phyloP scores from a whole-genome alignment of 345 rosid species.

The Reutealis trisperma region DNA sequence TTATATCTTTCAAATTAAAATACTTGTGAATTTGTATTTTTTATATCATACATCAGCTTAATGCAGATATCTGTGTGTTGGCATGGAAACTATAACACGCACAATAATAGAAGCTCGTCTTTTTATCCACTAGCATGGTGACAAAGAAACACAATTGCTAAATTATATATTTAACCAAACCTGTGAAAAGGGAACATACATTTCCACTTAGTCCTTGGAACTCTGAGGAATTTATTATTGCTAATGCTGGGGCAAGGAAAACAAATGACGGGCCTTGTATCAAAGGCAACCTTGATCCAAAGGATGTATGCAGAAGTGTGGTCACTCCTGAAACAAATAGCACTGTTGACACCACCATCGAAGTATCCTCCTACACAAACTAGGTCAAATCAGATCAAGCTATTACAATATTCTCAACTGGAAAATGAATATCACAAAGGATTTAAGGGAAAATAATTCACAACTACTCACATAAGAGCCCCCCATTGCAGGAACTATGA shows the following conservation, averaged over 20 bases:
- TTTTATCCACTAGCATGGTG: neutral
- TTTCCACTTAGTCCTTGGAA: slow-evolving; percentile 89
- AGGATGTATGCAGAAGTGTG: slow-evolving; percentile 77
- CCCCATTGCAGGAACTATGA: slow-evolving; percentile 99
- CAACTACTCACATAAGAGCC: slow-evolving; percentile 74
- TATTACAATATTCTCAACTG: slow-evolving; percentile 10
- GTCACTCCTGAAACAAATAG: slow-evolving; percentile 88
- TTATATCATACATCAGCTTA: neutral
- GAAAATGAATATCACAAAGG: neutral
- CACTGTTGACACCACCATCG: slow-evolving; percentile 83
- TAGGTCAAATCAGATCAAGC: slow-evolving; percentile 41
- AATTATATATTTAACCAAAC: neutral
- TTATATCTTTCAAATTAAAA: neutral
- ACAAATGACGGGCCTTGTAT: slow-evolving; percentile 95
- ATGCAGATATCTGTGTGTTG: neutral
- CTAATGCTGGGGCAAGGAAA: slow-evolving; percentile 87
- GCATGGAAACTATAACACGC: neutral
- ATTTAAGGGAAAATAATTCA: neutral
- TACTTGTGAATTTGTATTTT: neutral
- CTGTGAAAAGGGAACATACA: slow-evolving; percentile 45
- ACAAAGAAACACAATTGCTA: slow-evolving; percentile 4
- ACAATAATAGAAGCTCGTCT: neutral
- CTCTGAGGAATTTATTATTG: slow-evolving; percentile 83
- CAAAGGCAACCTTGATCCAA: slow-evolving; percentile 94
- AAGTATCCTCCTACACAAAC: slow-evolving; percentile 80